These are phyloP conservation scores for Colletotrichum brevisporum DNA, from an alignment of 2,329 filamentous ascomycete species.

Conservation along the genomic window DNA sequence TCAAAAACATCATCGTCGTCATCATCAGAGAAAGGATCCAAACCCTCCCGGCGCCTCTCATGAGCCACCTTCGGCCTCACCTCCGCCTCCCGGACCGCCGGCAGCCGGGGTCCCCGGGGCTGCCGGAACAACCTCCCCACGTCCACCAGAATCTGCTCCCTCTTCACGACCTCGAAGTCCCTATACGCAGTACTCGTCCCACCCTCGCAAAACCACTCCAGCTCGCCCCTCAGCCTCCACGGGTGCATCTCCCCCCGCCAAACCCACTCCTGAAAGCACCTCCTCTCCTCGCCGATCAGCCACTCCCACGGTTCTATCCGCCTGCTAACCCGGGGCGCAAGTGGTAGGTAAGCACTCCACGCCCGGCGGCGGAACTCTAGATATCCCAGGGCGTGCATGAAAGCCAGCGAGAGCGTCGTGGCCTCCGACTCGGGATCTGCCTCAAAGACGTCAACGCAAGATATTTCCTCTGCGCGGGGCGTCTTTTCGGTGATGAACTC, in stretches of 20 bases:
- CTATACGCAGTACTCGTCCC: constrained; percentile 40
- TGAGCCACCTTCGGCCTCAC: not conserved
- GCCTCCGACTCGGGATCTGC: constrained; percentile 19
- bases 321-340: constrained; percentile 33
- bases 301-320: constrained; percentile 41
- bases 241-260: constrained; percentile 35
- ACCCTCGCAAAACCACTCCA: constrained; percentile 38
- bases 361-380: constrained; percentile 43
- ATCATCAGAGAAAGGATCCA: not conserved
- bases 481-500: constrained; percentile 11
- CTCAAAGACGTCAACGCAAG: not conserved
- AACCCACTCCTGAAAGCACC: constrained; percentile 32
- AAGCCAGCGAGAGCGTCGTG: constrained; percentile 44
- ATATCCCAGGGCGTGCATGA: constrained; percentile 45
- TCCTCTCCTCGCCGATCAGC: constrained; percentile 25
- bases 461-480: not conserved
- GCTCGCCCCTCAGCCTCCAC: constrained; percentile 39
- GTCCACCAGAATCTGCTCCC: constrained; percentile 38
- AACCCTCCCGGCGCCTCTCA: not conserved
- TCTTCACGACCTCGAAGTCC: constrained; percentile 39
- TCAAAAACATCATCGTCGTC: not conserved
- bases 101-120: not conserved
- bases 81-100: not conserved
- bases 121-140: constrained; percentile 32
- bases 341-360: constrained; percentile 42